Conservation (phyloP, 257 asterid genomes). For the Nicotiana tomentosiformis region DNA sequence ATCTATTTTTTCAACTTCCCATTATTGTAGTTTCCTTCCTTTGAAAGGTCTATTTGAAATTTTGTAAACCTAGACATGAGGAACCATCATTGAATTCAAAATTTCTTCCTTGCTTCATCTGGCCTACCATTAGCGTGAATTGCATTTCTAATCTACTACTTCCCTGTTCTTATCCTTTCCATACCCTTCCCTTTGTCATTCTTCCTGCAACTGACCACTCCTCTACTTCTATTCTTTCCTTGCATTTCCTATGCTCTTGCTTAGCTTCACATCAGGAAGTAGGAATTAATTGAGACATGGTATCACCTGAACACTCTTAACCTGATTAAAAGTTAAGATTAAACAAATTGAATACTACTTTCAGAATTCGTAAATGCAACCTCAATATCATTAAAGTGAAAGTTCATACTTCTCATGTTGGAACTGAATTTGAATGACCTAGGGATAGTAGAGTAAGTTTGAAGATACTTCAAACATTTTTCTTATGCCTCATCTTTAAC, state of each 20-base stretch:
- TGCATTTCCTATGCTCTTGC: background rate
- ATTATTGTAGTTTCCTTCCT: background rate
- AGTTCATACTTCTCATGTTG: background rate
- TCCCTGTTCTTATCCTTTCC: background rate
- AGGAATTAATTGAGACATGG: background rate
- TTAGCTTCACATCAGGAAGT: background rate
- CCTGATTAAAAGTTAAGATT: background rate
- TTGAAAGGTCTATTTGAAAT: background rate
- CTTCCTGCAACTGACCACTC: background rate
- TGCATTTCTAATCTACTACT: background rate
- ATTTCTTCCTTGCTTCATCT: background rate
- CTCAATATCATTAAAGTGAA: background rate
- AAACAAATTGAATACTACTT: background rate
- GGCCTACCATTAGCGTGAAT: background rate
- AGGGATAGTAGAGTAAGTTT: background rate
- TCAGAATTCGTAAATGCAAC: no score
- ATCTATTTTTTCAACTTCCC: background rate
- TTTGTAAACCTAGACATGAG: background rate
- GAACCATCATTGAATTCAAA: background rate
- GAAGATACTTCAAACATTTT: background rate
- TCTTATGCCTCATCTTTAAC: background rate
- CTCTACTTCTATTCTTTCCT: background rate
- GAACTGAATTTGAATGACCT: background rate
- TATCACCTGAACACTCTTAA: background rate
- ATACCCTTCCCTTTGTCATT: background rate